Evolutionary conservation across 305 asterid genomes (phyloP), one percentile per base, ranked within the genome.

Genomic region (Fraxinus platypoda): DNA sequence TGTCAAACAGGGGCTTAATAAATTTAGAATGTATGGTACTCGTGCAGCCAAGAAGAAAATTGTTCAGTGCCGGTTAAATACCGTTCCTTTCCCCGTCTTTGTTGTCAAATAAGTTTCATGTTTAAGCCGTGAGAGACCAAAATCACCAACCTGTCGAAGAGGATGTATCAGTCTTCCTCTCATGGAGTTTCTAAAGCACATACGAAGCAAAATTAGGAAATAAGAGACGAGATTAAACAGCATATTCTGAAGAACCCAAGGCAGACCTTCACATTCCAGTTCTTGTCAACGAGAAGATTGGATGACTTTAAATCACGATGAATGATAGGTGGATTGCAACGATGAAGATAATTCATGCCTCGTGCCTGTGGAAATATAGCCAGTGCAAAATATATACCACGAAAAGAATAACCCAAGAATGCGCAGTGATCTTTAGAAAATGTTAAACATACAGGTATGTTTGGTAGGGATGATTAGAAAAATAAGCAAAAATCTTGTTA

Each of bases 301-400:
- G 99, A 97, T 71, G 99, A 93, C 88, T 97, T 97, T 91, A 97
- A 88, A 87, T 97, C 99, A 23, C 99, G 97, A 87, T 97, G 99
- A 85, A 97, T 87, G 9, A 97, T 91, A 33, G 99, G 99, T 31
- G 98, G 98, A 77, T 86, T 93, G 88, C 84, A 91, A 83, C 87
- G 98, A 82, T 97, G 98, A 85, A 97, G 98, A 91, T 97, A 94
- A 87, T 97, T 97, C 98, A 97, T 89, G 75, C 99, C 99, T 73
- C 98, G 93, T 26, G 97, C 99, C 99, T 97, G 92, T 59, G 80
- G 80, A 82, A 33, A 81, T 1, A 83, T 17, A 33, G 66, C 80
- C 71, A 76, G 37, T 74, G 38, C 70, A 81, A 35, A 37, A 74
- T 74, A 35, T 57, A 38, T 75, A 80, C 11, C 19, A 57, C 34